Conservation (phyloP, 305 asterid genomes). For the Fraxinus platypoda region DNA sequence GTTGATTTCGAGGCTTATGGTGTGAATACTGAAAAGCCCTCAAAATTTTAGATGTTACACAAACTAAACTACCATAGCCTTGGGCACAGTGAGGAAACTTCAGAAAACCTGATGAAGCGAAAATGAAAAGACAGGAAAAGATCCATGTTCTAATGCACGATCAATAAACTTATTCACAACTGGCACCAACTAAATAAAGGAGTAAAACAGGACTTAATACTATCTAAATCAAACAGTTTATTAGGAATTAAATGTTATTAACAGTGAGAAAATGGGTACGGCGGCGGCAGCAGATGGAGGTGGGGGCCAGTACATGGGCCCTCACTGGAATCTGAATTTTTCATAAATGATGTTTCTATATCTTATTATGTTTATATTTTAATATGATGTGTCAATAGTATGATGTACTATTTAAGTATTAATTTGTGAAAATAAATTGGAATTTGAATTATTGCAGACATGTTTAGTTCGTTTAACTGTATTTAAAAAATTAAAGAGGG, state of each 20-base stretch:
- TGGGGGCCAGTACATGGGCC: background rate
- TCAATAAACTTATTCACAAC: conserved; percentile 18
- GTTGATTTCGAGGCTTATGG: background rate
- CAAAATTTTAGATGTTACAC: background rate
- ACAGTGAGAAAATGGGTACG: background rate
- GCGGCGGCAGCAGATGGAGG: background rate
- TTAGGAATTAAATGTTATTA: conserved; percentile 10
- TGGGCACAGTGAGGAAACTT: background rate
- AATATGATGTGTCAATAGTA: background rate
- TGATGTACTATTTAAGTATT: background rate
- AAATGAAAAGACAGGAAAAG: background rate
- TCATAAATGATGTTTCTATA: background rate
- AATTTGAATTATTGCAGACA: background rate
- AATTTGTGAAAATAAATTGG: background rate
- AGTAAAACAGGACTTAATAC: background rate
- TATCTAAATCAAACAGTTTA: conserved; percentile 6
- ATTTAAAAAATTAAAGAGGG: background rate
- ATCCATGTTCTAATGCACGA: conserved; percentile 11
- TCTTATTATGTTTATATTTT: background rate
- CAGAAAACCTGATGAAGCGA: conserved; percentile 4
- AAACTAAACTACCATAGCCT: conserved; percentile 10
- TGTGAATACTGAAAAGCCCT: background rate
- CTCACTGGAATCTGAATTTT: background rate
- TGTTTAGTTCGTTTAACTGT: background rate
- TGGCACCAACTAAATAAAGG: conserved; percentile 7